Evolutionary conservation across 1,284 basidiomycete genomes (phyloP), one percentile per base, ranked within the genome.

Genomic region (Cystobasidium pallidum): DNA sequence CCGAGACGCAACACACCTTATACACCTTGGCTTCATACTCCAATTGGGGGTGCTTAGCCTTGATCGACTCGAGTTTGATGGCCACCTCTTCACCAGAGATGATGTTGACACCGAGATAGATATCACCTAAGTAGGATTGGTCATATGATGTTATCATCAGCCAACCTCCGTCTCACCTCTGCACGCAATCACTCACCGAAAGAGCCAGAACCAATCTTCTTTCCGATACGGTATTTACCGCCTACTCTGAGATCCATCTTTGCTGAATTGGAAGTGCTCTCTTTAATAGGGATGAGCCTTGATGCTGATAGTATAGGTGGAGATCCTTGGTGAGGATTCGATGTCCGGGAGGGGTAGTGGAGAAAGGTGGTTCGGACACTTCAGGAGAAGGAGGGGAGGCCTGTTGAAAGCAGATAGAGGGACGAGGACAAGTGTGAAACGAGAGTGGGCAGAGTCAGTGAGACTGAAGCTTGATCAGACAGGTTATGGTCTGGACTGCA

Each of bases 1-100:
- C n/a, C n/a, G n/a, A n/a, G n/a, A n/a, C 15, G 21, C 17, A n/a
- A 64, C 68, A 19, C 21, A 71, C 68, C 68, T 78, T 78, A 77
- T 79, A 79, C 13, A 79, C 78, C 73, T 79, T 79, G 21, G 78
- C 82, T 76, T 99, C 95, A 80, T 99, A 98, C 83, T 99, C 95
- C 79, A 99, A 90, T 83, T 99, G 96, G n/a, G 96, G 95, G 80
- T 98, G 94, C 84, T 99, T 99, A 77, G 96, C 95, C 84, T 99
- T 99, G 84, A 98, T 92, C 0, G 94, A 97, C 84, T 99, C 96
- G 78, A 99, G 90, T 85, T 99, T 99, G 88, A 99, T 98, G 80
- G 94, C 96, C 73, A 99, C 96, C 82, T 98, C 95, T 82, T 99
- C 94, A 63, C 95, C 95, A n/a, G 94, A 97, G 81, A 99, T 98